A percentile compares a stretch with the other conserved stretches of the same genome.
Evolutionary conservation across 139 green algal genomes (phyloP).

Genomic region (Chlamydomonas sphaeroides): DNA sequence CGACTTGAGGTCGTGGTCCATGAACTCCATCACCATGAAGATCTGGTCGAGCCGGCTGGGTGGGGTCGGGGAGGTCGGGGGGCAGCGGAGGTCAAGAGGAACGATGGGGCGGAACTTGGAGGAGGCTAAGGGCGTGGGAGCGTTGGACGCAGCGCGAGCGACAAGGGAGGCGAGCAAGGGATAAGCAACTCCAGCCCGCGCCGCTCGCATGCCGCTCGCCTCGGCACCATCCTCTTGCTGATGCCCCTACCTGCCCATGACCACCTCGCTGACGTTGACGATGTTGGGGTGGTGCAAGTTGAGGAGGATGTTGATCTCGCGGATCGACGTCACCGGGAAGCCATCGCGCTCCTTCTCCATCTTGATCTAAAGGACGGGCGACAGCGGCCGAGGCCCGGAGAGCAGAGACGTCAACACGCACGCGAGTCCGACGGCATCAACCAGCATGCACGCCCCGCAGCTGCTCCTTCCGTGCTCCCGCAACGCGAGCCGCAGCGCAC

Average conservation of each 20-base stretch:
- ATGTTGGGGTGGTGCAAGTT: constrained; percentile 94
- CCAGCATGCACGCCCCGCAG: no score
- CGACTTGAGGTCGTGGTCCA: constrained; percentile 96
- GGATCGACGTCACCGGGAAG: constrained; percentile 95
- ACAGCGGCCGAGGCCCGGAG: no score
- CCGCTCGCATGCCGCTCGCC: no score
- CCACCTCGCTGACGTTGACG: constrained; percentile 95
- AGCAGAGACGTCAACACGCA: background rate
- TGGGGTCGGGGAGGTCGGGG: background rate
- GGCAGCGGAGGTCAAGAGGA: background rate
- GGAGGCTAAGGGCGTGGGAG: no score
- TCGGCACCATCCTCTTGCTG: no score
- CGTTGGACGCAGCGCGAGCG: no score
- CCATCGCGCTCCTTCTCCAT: constrained; percentile 93
- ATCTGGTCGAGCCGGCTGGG: constrained; percentile 73
- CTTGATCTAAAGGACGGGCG: constrained; percentile 74
- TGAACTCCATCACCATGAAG: constrained; percentile 99
- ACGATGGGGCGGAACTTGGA: no score
- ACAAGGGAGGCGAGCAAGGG: no score
- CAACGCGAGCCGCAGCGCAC: no score
- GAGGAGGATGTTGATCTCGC: constrained; percentile 98
- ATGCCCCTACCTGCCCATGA: constrained; percentile 46
- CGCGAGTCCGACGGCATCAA: no score
- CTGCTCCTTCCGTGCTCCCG: no score
- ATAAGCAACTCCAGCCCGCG: no score